A percentile compares a stretch with the other conserved stretches of the same genome.
phyloP scores from a whole-genome alignment of 2,329 filamentous ascomycete genomes.

The Zymoseptoria brevis region DNA sequence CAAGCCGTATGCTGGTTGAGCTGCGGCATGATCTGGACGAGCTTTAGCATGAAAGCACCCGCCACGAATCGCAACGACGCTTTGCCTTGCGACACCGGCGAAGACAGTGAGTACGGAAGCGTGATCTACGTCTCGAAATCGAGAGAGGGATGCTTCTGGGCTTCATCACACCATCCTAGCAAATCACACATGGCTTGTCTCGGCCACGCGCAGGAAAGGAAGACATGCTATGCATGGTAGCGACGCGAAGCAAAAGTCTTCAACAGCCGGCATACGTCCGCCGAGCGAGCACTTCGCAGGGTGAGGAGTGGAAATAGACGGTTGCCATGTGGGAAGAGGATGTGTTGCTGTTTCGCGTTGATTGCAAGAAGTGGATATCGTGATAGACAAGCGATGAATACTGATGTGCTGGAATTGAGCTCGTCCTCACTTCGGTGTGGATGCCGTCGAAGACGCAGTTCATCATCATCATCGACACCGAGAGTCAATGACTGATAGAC shows the following conservation, averaged over 20 bases:
- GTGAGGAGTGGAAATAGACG: neutral
- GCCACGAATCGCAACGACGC: too few species aligned
- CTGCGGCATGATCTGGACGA: neutral
- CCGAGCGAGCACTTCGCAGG: neutral
- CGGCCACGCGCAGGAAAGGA: too few species aligned
- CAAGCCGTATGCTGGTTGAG: constrained; percentile 14
- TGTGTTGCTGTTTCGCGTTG: neutral
- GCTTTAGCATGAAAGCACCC: neutral
- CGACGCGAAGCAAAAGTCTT: neutral
- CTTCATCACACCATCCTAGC: too few species aligned
- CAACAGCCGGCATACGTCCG: neutral
- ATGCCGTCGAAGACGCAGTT: neutral
- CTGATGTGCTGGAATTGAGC: neutral
- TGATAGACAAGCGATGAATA: neutral
- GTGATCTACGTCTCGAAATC: too few species aligned
- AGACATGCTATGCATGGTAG: neutral
- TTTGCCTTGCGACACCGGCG: too few species aligned
- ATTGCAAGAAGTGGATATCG: neutral
- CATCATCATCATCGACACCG: too few species aligned
- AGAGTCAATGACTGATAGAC: too few species aligned
- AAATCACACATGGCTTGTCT: too few species aligned
- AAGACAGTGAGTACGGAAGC: too few species aligned
- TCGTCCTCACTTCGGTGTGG: neutral
- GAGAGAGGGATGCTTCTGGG: too few species aligned
- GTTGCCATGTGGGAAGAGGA: neutral